Percentiles rank a stretch among this genome's conserved stretches.
Conservation (phyloP, 768 basidiomycete species). For the Fistulinella prunicolor region DNA sequence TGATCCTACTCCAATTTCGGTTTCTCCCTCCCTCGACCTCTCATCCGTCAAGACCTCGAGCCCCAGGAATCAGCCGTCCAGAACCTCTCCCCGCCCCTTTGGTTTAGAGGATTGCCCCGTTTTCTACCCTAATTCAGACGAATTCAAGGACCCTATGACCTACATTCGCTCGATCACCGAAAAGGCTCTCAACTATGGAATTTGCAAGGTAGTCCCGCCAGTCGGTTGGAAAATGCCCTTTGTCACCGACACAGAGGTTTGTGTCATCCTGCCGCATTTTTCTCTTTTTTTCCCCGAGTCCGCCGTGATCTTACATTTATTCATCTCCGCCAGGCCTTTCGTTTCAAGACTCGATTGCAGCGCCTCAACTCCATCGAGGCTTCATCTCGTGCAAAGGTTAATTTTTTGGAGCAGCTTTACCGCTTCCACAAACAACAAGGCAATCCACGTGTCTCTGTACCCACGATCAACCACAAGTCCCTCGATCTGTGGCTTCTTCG, state of each 20-base stretch:
- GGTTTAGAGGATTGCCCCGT: conserved; percentile 86
- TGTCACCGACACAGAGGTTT: conserved; percentile 88
- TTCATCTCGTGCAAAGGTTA: conserved; percentile 92
- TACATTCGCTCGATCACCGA: conserved; percentile 84
- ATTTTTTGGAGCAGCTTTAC: conserved; percentile 95
- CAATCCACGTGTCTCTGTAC: conserved; percentile 85
- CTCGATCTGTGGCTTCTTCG: conserved; percentile 92
- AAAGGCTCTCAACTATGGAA: conserved; percentile 72
- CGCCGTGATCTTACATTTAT: conserved; percentile 20
- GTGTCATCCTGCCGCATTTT: conserved; percentile 32
- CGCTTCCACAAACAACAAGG: conserved; percentile 96
- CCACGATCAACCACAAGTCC: conserved; percentile 89
- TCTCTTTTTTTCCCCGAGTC: conserved; percentile 19
- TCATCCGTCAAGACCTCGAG: conserved; percentile 66
- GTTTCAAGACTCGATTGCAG: conserved; percentile 94
- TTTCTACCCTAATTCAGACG: conserved; percentile 84
- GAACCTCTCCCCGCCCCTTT: conserved; percentile 64
- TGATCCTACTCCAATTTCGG: conserved; percentile 57
- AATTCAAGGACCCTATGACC: conserved; percentile 92
- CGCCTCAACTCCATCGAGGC: conserved; percentile 97
- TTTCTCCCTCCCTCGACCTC: conserved; percentile 62
- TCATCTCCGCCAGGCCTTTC: conserved; percentile 58
- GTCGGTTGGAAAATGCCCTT: conserved; percentile 95
- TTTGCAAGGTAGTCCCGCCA: conserved; percentile 96
- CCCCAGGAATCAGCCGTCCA: conserved; percentile 41